Conservation (phyloP, 2,329 filamentous ascomycete species). For the Cladorrhinum sp. region DNA sequence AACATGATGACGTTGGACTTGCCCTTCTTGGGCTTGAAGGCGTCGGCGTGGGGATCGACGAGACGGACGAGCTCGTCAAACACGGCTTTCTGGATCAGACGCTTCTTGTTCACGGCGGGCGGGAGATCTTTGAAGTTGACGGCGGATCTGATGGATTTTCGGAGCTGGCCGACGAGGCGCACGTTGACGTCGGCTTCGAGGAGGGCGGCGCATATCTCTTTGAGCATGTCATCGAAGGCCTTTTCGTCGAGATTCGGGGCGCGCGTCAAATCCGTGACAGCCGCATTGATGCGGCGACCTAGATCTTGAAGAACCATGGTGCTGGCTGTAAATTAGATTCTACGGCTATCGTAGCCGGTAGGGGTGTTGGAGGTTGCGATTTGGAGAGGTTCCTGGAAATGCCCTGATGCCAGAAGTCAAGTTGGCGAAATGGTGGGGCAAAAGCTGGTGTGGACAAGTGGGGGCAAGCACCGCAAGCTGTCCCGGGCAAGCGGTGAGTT, state of each 20-base stretch:
- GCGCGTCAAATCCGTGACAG: constrained; percentile 87
- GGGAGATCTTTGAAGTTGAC: constrained; percentile 96
- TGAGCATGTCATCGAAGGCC: constrained; percentile 97
- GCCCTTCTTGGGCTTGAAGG: constrained; percentile 96
- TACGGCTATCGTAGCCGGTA: constrained; percentile 6
- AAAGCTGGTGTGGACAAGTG: neutral
- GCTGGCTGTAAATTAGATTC: constrained; percentile 6
- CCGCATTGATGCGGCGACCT: constrained; percentile 95
- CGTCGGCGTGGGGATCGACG: constrained; percentile 90
- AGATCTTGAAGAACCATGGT: constrained; percentile 98
- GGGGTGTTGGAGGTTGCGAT: neutral
- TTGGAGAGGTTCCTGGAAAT: neutral
- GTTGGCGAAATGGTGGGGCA: constrained; percentile 8
- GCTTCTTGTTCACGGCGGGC: constrained; percentile 94
- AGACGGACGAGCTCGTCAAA: constrained; percentile 96
- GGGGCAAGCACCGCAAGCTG: neutral
- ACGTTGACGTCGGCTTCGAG: constrained; percentile 98
- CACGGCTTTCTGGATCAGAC: constrained; percentile 94
- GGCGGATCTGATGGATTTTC: constrained; percentile 83
- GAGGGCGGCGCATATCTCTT: constrained; percentile 94
- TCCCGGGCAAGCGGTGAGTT: neutral
- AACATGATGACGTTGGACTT: constrained; percentile 99
- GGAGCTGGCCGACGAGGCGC: constrained; percentile 82
- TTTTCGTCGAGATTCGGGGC: constrained; percentile 96
- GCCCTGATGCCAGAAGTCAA: constrained; percentile 6